Evolutionary conservation across 495 filamentous ascomycete genomes (phyloP), one percentile per base, ranked within the genome.

Genomic region (Aspergillus biplanus): DNA sequence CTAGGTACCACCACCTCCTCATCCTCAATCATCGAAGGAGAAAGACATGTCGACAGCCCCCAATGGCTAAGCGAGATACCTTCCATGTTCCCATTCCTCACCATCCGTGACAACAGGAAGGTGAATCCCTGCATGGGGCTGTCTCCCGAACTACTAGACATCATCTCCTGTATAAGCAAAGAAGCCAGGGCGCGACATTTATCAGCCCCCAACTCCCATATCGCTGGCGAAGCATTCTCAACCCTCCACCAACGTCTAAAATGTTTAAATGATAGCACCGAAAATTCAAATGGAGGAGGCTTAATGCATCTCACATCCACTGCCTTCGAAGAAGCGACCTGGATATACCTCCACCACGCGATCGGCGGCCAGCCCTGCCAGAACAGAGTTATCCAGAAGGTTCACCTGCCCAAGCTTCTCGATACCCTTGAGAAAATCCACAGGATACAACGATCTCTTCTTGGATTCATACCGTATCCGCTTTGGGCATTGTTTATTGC

Each of bases 391-490:
- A 48, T 58, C 56, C 56, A 58, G 31, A 34, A 16, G 0, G 33
- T 31, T 15, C 42, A 49, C 42, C 42, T 58, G 1, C 56, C 56
- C 3, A 3, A 6, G 11, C 42, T 58, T 9, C 42, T 58, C 11
- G 4, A 8, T 5, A 44, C 42, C 5, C 37, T 58, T 7, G 56
- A 33, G 0, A 37, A 49, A 4, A 58, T 58, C 12, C 56, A 58
- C 27, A 47, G 13, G 3, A 44, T 49, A 15, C 56, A 58, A 6
- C 39, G 56, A 5, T 15, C 54, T 13, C 42, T 58, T 7, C 56
- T 58, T 13, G 56, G 56, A 8, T 58, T 58, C 42, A 47, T 58
- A n/a, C 56, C 56, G 4, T 58, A 58, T 21, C 56, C 42, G n/a
- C 42, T 57, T 34, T 57, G 55, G 55, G 55, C 37, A n/a, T 16